Base-by-base conservation (phyloP, 768 basidiomycete genomes). In the Rhizopogon vinicolor region DNA sequence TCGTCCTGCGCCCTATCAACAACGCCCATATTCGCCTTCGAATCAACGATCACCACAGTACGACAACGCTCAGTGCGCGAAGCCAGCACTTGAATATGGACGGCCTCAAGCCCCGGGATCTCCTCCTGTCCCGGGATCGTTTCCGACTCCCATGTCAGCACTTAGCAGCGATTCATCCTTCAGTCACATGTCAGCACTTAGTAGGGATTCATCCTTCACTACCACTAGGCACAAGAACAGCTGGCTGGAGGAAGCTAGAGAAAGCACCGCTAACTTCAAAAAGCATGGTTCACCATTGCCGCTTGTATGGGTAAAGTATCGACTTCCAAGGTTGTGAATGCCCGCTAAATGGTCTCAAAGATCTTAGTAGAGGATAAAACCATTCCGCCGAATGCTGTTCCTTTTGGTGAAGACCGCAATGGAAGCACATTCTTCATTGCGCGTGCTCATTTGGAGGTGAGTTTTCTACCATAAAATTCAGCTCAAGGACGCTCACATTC, bases 331-430 rank as follows among this genome's bases (percentile, higher is more conserved):
- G 8, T 37, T 18, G 9, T n/a, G 1, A 28, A 33, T 22, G 39
- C 18, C 46, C 35, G 41, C 22, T 41, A 19, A 18, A 46, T 41
- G 6, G 1, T n/a, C 5, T 13, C 5, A 41, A 49, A 70, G 67
- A 59, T 68, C 7, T 58, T 68, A 7, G 59, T 68, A 40, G 44
- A 35, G 7, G 68, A 68, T 35, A 68, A 70, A 31, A 39, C 62
- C 10, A 64, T 68, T 48, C 67, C 67, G 8, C 64, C 66, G 45
- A 49, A 68, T 56, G 68, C 68, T 9, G 59, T 68, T 3, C 67
- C 67, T 18, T 55, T 68, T 16, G 58, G 64, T 19, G 67, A 68
- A 43, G 62, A 60, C 10, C 59, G 58, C 50, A 62, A 57, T 39
- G 67, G 67, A 3, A 60, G 18, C 8, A 25, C 68, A 28, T 60